phyloP scores from a whole-genome alignment of 148 eudicot genomes.

The Spergularia bocconei region DNA sequence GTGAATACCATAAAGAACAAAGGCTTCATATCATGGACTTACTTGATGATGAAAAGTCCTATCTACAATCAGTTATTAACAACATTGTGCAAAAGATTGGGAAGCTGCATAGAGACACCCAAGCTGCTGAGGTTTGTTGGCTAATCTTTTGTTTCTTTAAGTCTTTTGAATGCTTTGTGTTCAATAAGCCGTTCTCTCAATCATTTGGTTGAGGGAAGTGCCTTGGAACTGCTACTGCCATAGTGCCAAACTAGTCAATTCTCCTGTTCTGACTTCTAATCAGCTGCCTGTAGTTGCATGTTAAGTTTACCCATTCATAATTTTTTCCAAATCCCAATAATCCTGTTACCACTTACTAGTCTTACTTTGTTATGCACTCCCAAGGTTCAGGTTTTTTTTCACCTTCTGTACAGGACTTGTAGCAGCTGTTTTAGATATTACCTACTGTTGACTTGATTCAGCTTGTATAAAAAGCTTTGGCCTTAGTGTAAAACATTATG shows the following conservation, averaged over 20 bases:
- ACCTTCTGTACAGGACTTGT: neutral
- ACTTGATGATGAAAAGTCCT: conserved; percentile 59
- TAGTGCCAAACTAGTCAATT: too few relatives aligned
- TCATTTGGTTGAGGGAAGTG: too few relatives aligned
- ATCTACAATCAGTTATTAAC: conserved; percentile 46
- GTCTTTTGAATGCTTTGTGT: conserved; percentile 2
- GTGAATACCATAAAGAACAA: conserved; percentile 53
- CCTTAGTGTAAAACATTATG: conserved; percentile 4
- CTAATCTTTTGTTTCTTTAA: conserved; percentile 11
- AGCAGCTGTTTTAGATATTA: neutral
- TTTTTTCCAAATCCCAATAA: neutral
- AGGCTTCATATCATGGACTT: conserved; percentile 41
- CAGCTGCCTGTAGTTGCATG: too few relatives aligned
- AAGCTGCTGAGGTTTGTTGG: conserved; percentile 46
- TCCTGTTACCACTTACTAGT: neutral
- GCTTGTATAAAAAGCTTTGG: neutral
- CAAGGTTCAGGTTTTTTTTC: neutral
- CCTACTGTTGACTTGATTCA: too few relatives aligned
- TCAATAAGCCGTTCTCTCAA: neutral
- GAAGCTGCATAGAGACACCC: conserved; percentile 36
- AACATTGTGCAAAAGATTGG: conserved; percentile 50
- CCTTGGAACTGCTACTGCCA: too few relatives aligned
- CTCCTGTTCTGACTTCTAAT: too few relatives aligned
- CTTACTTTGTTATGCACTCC: neutral
- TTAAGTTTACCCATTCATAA: too few relatives aligned